A percentile compares a stretch with the other conserved stretches of the same genome.
Conservation (phyloP, 495 filamentous ascomycete species). For the Daldinia bambusicola region DNA sequence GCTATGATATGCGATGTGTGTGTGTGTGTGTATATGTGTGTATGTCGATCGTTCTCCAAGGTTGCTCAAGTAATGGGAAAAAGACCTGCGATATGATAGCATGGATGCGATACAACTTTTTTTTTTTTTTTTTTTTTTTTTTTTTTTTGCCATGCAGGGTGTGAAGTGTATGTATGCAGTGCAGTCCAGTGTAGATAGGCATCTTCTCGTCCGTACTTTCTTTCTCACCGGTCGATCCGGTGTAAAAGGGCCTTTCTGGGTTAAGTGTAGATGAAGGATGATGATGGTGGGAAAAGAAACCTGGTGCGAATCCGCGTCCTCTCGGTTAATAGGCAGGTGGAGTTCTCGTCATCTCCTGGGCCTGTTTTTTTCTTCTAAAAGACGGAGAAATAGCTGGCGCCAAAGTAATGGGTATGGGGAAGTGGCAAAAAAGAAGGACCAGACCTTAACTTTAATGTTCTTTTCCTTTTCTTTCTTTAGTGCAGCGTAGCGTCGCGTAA, state of each 20-base stretch:
- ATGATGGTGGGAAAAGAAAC: background rate
- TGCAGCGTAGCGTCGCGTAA: background rate
- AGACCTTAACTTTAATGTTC: background rate
- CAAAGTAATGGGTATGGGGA: constrained; percentile 13
- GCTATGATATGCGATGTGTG: no score
- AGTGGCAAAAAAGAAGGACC: constrained; percentile 3
- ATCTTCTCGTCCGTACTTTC: background rate
- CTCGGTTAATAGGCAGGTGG: constrained; percentile 22
- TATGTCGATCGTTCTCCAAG: no score
- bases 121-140: no score
- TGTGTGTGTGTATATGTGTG: no score
- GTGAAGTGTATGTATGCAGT: no score
- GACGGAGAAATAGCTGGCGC: background rate
- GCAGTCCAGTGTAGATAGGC: no score
- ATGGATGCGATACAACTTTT: no score
- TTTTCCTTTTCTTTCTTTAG: constrained; percentile 1
- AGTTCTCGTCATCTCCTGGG: constrained; percentile 10
- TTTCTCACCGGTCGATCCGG: constrained; percentile 25
- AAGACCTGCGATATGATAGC: no score
- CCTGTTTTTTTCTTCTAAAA: constrained; percentile 5
- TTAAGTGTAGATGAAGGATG: no score
- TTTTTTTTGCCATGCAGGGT: no score
- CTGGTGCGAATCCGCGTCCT: background rate
- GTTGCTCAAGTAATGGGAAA: no score
- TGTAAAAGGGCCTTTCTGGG: constrained; percentile 13